These are phyloP conservation scores for Fraxinus pennsylvanica DNA, from an alignment of 257 asterid genomes.

Conservation along the genomic window DNA sequence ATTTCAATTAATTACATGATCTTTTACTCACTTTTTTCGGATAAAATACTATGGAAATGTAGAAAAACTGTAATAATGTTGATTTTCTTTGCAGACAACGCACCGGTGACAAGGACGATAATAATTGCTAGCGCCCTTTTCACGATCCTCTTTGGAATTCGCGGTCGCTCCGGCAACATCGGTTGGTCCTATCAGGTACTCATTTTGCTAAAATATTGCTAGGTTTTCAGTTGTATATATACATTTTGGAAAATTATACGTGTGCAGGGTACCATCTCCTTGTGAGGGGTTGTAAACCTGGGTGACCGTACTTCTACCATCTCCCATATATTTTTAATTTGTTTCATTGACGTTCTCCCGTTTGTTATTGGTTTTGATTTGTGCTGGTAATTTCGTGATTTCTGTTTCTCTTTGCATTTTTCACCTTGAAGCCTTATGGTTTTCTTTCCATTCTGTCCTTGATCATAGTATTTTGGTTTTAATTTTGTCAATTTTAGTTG, in stretches of 20 bases:
- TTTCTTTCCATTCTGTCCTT: neutral
- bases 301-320: too few relatives aligned
- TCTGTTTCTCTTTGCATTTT: neutral
- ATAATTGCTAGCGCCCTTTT: constrained; percentile 82
- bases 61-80: neutral
- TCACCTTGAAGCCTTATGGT: neutral
- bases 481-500: neutral
- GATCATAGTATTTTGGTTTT: neutral
- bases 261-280: too few relatives aligned
- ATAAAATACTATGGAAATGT: neutral
- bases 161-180: constrained; percentile 66
- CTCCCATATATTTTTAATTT: neutral
- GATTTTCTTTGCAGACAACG: constrained; percentile 55
- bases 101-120: constrained; percentile 76
- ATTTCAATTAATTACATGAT: neutral
- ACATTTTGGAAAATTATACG: too few relatives aligned
- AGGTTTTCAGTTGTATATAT: neutral
- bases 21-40: neutral
- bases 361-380: too few relatives aligned
- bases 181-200: constrained; percentile 84
- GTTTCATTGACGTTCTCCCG: neutral
- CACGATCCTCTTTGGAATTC: constrained; percentile 86
- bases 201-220: neutral
- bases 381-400: constrained; percentile 12
- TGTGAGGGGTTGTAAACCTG: too few relatives aligned